These are phyloP conservation scores for Lichtheimia corymbifera DNA, from an alignment of 371 early-diverging fungal species.

Conservation along the genomic window DNA sequence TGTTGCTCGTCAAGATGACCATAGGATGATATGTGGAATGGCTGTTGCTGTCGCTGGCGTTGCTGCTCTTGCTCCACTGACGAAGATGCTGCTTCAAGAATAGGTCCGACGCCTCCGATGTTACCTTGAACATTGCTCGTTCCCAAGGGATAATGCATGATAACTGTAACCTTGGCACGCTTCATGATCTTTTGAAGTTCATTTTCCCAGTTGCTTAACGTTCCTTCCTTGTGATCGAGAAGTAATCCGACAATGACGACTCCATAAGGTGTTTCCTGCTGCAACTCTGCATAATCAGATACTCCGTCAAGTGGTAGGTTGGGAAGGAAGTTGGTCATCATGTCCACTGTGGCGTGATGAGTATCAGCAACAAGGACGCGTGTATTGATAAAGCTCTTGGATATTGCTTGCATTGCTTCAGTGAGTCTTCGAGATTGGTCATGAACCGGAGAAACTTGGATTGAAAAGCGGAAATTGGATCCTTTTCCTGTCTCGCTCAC, in stretches of 20 bases:
- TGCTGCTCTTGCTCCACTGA: conserved; percentile 17
- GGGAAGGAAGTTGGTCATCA: conserved; percentile 31
- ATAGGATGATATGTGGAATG: neutral
- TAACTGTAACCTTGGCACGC: conserved; percentile 21
- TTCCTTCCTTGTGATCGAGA: conserved; percentile 1
- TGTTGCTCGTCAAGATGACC: neutral
- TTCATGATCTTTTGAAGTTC: conserved; percentile 10
- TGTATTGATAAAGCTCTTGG: conserved; percentile 19
- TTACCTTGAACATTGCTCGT: neutral
- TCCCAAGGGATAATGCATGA: conserved; percentile 44
- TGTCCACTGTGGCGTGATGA: conserved; percentile 27
- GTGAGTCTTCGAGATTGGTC: conserved; percentile 26
- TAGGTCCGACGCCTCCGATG: conserved; percentile 4
- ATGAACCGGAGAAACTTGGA: conserved; percentile 34
- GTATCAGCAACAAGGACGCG: conserved; percentile 35
- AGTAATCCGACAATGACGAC: conserved; percentile 37
- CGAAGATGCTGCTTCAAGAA: conserved; percentile 15
- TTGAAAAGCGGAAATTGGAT: conserved; percentile 55
- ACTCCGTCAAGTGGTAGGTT: conserved; percentile 30
- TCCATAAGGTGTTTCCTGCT: conserved; percentile 18
- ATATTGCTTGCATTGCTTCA: conserved; percentile 7
- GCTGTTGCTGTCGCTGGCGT: neutral
- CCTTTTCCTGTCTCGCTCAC: conserved; percentile 55
- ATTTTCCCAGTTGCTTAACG: conserved; percentile 2
- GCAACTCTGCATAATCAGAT: conserved; percentile 14